Evolutionary conservation across 345 rosid genomes (phyloP).

Genomic region (Eucalyptus grandis): DNA sequence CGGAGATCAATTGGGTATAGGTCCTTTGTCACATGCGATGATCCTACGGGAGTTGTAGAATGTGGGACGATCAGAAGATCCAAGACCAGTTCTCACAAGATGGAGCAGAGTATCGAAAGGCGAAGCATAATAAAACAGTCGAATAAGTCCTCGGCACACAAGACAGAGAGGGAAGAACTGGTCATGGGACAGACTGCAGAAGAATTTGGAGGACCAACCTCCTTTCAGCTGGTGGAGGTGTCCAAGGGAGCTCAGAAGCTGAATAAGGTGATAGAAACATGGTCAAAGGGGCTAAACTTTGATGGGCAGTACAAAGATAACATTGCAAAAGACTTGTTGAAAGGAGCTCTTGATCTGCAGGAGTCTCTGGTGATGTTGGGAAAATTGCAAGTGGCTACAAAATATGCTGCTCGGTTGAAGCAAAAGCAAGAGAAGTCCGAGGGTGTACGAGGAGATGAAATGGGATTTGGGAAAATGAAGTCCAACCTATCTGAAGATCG

Average conservation of each 20-base stretch:
- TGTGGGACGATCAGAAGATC: slow-evolving; percentile 62
- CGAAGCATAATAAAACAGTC: slow-evolving; percentile 8
- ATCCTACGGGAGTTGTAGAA: slow-evolving; percentile 81
- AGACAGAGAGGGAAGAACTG: slow-evolving; percentile 2
- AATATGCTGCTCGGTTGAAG: slow-evolving; percentile 34
- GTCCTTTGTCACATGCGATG: slow-evolving; percentile 80
- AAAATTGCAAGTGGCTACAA: slow-evolving; percentile 65
- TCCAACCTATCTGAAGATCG: slow-evolving; percentile 10
- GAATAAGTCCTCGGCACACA: background rate
- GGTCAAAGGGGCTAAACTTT: slow-evolving; percentile 31
- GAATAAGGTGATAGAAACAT: slow-evolving; percentile 53
- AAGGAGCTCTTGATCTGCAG: slow-evolving; percentile 85
- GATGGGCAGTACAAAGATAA: slow-evolving; percentile 36
- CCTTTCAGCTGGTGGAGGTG: slow-evolving; percentile 65
- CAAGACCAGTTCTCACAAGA: slow-evolving; percentile 20
- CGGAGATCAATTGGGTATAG: slow-evolving; percentile 54
- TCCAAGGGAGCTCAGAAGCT: slow-evolving; percentile 78
- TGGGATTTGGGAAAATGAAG: slow-evolving; percentile 18
- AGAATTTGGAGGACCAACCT: slow-evolving; percentile 18
- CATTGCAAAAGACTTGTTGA: slow-evolving; percentile 54
- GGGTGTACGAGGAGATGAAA: background rate
- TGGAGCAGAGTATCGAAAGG: slow-evolving; percentile 20
- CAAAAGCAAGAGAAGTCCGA: slow-evolving; percentile 21
- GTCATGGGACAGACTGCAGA: slow-evolving; percentile 4
- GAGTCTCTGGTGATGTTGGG: slow-evolving; percentile 72